These are phyloP conservation scores for Syzygium aqueum DNA, from an alignment of 345 rosid species.

Conservation along the genomic window DNA sequence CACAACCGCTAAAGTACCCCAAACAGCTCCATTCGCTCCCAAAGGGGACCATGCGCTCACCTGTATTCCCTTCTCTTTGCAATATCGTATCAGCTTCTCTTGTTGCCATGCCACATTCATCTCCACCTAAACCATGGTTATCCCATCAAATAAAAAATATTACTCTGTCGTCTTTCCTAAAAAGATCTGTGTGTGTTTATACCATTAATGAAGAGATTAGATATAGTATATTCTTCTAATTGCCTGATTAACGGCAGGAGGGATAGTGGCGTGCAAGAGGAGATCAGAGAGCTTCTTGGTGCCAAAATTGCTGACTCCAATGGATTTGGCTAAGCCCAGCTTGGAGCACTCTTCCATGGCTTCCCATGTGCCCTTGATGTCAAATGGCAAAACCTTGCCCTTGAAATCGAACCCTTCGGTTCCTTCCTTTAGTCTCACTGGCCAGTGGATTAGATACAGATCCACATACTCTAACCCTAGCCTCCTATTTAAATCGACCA, in stretches of 20 bases:
- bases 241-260: constrained; percentile 23
- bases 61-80: constrained; percentile 7
- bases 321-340: constrained; percentile 17
- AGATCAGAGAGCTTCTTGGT: constrained; percentile 9
- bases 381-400: constrained; percentile 11
- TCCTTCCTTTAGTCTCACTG: constrained; percentile 14
- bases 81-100: constrained; percentile 2
- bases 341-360: constrained; percentile 25
- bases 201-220: neutral
- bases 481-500: constrained; percentile 9
- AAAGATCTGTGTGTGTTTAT: neutral
- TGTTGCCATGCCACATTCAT: constrained; percentile 17
- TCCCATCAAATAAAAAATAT: neutral
- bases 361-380: constrained; percentile 12
- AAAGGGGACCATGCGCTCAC: constrained; percentile 13
- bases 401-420: neutral
- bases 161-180: neutral
- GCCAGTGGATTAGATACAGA: constrained; percentile 32
- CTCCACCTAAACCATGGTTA: neutral
- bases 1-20: constrained; percentile 10
- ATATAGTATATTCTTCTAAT: neutral
- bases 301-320: constrained; percentile 26
- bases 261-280: constrained; percentile 2
- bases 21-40: constrained; percentile 8
- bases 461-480: constrained; percentile 28